Evolutionary conservation across 441 rosid genomes (phyloP).

Genomic region (Eruca vesicaria): DNA sequence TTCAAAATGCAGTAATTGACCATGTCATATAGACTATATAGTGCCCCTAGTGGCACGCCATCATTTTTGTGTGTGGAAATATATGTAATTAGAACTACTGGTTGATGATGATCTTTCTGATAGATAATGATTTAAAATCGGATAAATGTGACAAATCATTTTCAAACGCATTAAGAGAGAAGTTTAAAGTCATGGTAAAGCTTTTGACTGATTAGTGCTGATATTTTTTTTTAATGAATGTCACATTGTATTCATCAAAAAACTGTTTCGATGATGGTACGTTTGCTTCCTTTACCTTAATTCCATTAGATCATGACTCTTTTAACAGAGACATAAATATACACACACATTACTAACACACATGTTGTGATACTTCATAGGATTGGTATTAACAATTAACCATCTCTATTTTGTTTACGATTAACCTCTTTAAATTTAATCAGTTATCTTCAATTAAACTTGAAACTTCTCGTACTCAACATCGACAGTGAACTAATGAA

Average conservation of each 20-base stretch:
- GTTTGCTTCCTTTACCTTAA: slow-evolving; percentile 17
- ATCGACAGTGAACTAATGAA: background rate
- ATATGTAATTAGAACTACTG: background rate
- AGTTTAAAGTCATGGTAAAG: slow-evolving; percentile 21
- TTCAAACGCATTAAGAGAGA: slow-evolving; percentile 4
- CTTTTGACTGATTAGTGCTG: slow-evolving; percentile 26
- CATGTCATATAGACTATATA: slow-evolving; percentile 9
- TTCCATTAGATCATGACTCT: background rate
- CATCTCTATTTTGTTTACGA: background rate
- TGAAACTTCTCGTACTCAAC: background rate
- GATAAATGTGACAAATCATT: slow-evolving; percentile 11
- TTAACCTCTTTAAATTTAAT: background rate
- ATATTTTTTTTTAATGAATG: too few relatives aligned
- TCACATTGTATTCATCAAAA: too few relatives aligned
- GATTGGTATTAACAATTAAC: background rate
- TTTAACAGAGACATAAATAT: background rate
- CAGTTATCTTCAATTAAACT: background rate
- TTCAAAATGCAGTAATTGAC: slow-evolving; percentile 25
- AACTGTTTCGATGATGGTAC: too few relatives aligned
- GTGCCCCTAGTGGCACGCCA: slow-evolving; percentile 21
- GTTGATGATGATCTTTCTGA: slow-evolving; percentile 11
- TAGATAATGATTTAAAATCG: slow-evolving; percentile 3
- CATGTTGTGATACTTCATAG: background rate
- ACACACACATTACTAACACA: background rate
- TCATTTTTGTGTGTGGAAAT: slow-evolving; percentile 15